Evolutionary conservation across 495 filamentous ascomycete species (phyloP).

Genomic region (Trichoderma virens): DNA sequence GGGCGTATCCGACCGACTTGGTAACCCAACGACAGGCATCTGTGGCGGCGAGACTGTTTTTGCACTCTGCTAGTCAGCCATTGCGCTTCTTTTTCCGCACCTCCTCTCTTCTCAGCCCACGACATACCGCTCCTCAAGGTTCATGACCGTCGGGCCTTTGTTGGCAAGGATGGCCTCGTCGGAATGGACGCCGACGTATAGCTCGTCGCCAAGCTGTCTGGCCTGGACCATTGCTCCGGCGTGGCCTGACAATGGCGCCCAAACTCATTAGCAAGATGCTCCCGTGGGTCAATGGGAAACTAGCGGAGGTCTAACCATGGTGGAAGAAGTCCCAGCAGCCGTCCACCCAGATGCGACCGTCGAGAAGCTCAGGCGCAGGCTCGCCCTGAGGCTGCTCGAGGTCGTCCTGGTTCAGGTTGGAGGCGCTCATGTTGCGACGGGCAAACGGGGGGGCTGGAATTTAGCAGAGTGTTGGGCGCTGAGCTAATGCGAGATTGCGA

Average conservation of each 20-base stretch:
- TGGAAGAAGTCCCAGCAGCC: conserved; percentile 99
- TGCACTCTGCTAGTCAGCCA: conserved; percentile 16
- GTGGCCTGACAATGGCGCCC: conserved; percentile 52
- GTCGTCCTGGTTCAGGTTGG: background rate
- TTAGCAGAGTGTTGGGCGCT: background rate
- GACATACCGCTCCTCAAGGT: conserved; percentile 69
- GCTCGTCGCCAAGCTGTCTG: conserved; percentile 65
- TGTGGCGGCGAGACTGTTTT: conserved; percentile 58
- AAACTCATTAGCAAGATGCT: background rate
- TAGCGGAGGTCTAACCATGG: conserved; percentile 54
- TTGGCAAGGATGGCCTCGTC: conserved; percentile 92
- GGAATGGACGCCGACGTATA: conserved; percentile 87
- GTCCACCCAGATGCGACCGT: conserved; percentile 90
- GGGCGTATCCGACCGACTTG: conserved; percentile 70
- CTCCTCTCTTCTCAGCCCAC: conserved; percentile 12
- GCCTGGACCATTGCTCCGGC: conserved; percentile 90
- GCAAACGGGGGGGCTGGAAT: background rate
- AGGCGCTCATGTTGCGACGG: background rate
- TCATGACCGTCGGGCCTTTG: conserved; percentile 98
- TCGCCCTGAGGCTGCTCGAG: conserved; percentile 17
- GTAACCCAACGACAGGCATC: conserved; percentile 95
- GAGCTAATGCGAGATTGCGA: background rate
- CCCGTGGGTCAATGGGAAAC: background rate
- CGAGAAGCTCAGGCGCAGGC: conserved; percentile 41
- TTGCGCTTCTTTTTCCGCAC: conserved; percentile 3